Evolutionary conservation across 306 rosid genomes (phyloP).

Genomic region (Rosa rugosa): DNA sequence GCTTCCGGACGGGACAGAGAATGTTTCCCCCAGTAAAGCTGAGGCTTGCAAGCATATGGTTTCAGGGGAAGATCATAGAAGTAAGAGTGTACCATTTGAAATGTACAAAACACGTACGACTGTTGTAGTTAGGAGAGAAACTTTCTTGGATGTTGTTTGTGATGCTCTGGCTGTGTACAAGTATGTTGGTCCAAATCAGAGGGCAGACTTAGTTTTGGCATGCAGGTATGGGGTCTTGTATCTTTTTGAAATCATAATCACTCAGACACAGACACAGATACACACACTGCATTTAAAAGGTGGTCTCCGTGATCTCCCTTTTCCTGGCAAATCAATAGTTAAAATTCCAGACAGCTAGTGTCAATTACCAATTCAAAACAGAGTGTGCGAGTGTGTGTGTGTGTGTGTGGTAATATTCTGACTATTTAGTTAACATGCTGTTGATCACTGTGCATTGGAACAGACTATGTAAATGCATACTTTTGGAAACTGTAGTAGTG

Average conservation of each 20-base stretch:
- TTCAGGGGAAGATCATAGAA: slow-evolving; percentile 39
- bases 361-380: not conserved
- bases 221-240: slow-evolving; percentile 63
- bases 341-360: not conserved
- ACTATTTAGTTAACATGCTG: not conserved
- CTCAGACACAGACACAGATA: not conserved
- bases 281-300: not conserved
- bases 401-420: not conserved
- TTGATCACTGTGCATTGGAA: not conserved
- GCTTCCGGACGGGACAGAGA: slow-evolving; percentile 40
- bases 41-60: slow-evolving; percentile 33
- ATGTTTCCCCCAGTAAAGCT: slow-evolving; percentile 24
- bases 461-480: not conserved
- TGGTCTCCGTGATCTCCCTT: not conserved
- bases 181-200: slow-evolving; percentile 90
- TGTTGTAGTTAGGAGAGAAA: slow-evolving; percentile 58
- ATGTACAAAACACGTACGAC: slow-evolving; percentile 79
- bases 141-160: slow-evolving; percentile 73
- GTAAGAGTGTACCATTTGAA: slow-evolving; percentile 65
- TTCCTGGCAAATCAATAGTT: not conserved
- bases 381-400: not conserved
- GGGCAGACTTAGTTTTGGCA: slow-evolving; percentile 76
- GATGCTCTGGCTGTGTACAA: slow-evolving; percentile 81
- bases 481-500: not conserved
- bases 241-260: slow-evolving; percentile 13